phyloP scores from a whole-genome alignment of 257 asterid genomes.

The Jacaranda copaia region DNA sequence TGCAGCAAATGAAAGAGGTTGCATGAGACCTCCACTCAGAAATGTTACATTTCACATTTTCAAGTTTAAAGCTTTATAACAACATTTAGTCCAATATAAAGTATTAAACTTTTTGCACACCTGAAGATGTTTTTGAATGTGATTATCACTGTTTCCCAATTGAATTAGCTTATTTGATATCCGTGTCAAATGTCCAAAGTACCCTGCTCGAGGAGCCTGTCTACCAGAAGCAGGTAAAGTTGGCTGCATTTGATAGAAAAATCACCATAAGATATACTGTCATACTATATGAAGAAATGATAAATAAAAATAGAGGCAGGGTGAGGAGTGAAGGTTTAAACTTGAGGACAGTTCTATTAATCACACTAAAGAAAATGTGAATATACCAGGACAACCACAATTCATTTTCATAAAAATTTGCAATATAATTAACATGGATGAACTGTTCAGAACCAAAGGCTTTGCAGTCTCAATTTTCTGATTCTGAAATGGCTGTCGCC shows the following conservation, averaged over 20 bases:
- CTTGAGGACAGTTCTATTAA: neutral
- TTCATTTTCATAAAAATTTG: slow-evolving; percentile 2
- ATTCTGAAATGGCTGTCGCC: slow-evolving; percentile 15
- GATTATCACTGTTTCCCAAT: slow-evolving; percentile 58
- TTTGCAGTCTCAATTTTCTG: slow-evolving; percentile 19
- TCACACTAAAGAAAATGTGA: slow-evolving; percentile 27
- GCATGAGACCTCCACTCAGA: neutral
- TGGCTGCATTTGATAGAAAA: slow-evolving; percentile 64
- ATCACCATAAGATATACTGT: slow-evolving; percentile 27
- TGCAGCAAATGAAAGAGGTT: slow-evolving; percentile 42
- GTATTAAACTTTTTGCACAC: slow-evolving; percentile 45
- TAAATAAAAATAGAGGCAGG: neutral
- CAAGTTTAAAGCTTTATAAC: slow-evolving; percentile 10
- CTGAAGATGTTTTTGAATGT: slow-evolving; percentile 74
- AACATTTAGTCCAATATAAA: neutral
- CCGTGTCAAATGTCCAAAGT: slow-evolving; percentile 85
- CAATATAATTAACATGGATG: slow-evolving; percentile 11
- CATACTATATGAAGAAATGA: slow-evolving; percentile 24
- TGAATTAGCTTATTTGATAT: slow-evolving; percentile 83
- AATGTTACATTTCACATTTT: slow-evolving; percentile 16
- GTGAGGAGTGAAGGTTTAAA: neutral
- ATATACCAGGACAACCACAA: neutral
- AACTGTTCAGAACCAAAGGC: slow-evolving; percentile 13
- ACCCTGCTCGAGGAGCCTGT: slow-evolving; percentile 79
- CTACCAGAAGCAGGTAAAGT: slow-evolving; percentile 71